Evolutionary conservation across 2,329 filamentous ascomycete genomes (phyloP).

Genomic region (Trichophyton rubrum): DNA sequence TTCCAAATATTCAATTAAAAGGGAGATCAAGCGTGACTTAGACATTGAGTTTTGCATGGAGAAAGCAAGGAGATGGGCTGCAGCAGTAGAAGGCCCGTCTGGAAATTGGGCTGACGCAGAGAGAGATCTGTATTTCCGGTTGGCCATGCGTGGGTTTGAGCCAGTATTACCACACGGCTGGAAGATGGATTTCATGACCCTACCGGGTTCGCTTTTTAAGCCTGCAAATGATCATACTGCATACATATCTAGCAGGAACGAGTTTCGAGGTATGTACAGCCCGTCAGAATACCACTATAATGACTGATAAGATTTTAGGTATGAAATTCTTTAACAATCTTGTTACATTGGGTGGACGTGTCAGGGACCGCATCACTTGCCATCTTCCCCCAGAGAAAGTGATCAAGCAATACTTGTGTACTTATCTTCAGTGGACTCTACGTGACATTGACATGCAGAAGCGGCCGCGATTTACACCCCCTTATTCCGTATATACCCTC

Average conservation of each 20-base stretch:
- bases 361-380: slow-evolving; percentile 38
- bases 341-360: slow-evolving; percentile 39
- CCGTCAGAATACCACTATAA: not conserved
- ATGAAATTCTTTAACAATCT: slow-evolving; percentile 40
- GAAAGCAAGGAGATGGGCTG: slow-evolving; percentile 24
- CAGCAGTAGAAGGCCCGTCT: slow-evolving; percentile 28
- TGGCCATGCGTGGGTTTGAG: slow-evolving; percentile 45
- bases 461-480: slow-evolving; percentile 26
- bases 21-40: slow-evolving; percentile 18
- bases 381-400: slow-evolving; percentile 24
- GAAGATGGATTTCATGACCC: slow-evolving; percentile 41
- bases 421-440: slow-evolving; percentile 44
- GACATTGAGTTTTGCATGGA: slow-evolving; percentile 21
- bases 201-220: slow-evolving; percentile 43
- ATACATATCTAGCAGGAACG: slow-evolving; percentile 34
- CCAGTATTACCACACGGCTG: slow-evolving; percentile 42
- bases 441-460: slow-evolving; percentile 36
- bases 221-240: slow-evolving; percentile 25
- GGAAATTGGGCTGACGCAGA: slow-evolving; percentile 42
- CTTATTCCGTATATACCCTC: slow-evolving; percentile 36
- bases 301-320: slow-evolving; percentile 22
- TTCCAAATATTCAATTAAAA: not conserved
- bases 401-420: slow-evolving; percentile 31
- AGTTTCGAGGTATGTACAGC: slow-evolving; percentile 34
- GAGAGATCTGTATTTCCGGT: slow-evolving; percentile 40